Conservation (phyloP, 192 early-diverging fungal species). For the Rhizophagus clarus region DNA sequence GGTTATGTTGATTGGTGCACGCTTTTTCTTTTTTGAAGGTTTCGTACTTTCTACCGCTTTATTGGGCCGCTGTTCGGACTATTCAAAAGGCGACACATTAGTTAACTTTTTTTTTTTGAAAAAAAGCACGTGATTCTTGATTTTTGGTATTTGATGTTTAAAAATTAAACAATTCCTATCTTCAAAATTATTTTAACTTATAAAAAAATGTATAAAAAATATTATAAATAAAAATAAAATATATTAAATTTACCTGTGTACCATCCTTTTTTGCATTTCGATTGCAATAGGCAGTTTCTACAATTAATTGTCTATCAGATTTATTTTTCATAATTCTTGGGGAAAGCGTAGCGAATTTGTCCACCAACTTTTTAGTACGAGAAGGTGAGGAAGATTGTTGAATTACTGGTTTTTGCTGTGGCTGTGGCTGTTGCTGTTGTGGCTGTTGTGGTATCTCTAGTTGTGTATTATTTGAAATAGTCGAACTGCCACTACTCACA, state of each 20-base stretch:
- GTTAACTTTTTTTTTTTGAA: no score
- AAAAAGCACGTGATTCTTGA: neutral
- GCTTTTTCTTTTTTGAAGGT: constrained; percentile 28
- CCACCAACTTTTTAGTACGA: constrained; percentile 19
- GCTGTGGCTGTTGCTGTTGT: constrained; percentile 6
- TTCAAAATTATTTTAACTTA: no score
- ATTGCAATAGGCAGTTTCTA: constrained; percentile 22
- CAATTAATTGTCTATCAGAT: constrained; percentile 28
- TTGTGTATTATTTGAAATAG: neutral
- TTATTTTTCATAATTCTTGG: constrained; percentile 16
- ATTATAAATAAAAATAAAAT: neutral
- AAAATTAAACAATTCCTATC: no score
- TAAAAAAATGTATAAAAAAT: neutral
- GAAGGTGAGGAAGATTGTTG: neutral
- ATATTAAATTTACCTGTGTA: neutral
- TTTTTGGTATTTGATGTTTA: no score
- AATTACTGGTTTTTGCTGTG: neutral
- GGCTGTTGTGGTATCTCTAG: neutral
- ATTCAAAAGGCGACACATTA: neutral
- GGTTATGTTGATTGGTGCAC: constrained; percentile 25
- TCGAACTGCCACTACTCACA: neutral
- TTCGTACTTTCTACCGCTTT: neutral
- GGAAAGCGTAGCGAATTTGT: constrained; percentile 21
- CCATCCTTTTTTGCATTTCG: neutral
- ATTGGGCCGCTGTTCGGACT: constrained; percentile 3